A percentile compares a stretch with the other conserved stretches of the same genome.
These are phyloP conservation scores for Zelopaecilomyces penicillatus DNA, from an alignment of 2,329 filamentous ascomycete genomes.

Conservation along the genomic window DNA sequence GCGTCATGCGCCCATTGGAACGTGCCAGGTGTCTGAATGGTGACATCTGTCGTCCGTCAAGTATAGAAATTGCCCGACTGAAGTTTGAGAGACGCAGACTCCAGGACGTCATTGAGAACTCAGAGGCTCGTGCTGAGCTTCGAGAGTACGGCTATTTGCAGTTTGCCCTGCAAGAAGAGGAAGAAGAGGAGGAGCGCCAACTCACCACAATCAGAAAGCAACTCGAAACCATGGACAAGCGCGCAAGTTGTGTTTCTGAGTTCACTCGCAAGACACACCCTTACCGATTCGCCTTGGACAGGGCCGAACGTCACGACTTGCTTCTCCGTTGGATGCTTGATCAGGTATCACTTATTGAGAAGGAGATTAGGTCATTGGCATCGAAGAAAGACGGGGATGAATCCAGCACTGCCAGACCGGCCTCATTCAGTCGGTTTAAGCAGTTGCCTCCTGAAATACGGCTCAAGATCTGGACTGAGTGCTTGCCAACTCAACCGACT, in stretches of 20 bases:
- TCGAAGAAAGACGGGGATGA: background rate
- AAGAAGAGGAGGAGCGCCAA: conserved; percentile 1
- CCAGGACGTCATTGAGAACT: conserved; percentile 1
- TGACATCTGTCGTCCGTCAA: conserved; percentile 6
- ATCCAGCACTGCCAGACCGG: background rate
- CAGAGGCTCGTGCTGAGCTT: background rate
- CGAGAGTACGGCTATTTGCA: background rate
- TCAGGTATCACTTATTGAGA: conserved; percentile 13
- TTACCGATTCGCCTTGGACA: conserved; percentile 8
- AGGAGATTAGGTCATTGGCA: conserved; percentile 5
- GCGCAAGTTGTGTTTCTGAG: background rate
- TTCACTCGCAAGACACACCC: conserved; percentile 5
- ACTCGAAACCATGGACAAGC: background rate
- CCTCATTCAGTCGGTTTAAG: conserved; percentile 1
- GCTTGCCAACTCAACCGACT: conserved; percentile 2
- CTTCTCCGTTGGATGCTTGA: conserved; percentile 14
- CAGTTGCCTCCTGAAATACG: conserved; percentile 6
- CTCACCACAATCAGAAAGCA: background rate
- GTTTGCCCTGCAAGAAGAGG: background rate
- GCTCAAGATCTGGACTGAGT: conserved; percentile 4
- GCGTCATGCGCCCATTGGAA: conserved; percentile 2
- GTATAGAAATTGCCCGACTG: conserved; percentile 1
- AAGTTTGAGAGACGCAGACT: conserved; percentile 3
- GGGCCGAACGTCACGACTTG: conserved; percentile 11
- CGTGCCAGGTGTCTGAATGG: background rate